Evolutionary conservation across 2,329 filamentous ascomycete genomes (phyloP).

Genomic region (Pestalotiopsis sp.): DNA sequence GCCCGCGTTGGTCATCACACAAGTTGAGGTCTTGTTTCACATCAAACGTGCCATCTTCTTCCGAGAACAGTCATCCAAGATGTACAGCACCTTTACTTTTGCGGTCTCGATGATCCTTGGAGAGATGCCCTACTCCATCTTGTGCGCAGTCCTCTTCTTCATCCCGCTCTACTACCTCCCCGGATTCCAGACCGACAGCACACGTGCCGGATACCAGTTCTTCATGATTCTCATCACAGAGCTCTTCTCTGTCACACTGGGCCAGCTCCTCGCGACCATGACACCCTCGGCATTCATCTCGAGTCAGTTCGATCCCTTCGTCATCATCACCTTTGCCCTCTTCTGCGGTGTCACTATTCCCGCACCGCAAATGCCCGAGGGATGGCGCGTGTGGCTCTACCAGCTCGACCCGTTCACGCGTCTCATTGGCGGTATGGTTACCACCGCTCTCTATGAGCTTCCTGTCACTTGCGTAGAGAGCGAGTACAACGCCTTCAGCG

Average conservation of each 20-base stretch:
- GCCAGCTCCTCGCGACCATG: conserved; percentile 74
- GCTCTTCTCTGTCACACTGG: conserved; percentile 81
- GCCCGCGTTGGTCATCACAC: conserved; percentile 79
- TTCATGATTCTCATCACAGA: conserved; percentile 83
- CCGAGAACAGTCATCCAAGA: conserved; percentile 83
- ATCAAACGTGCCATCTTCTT: conserved; percentile 81
- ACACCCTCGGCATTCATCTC: conserved; percentile 81
- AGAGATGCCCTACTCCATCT: conserved; percentile 80
- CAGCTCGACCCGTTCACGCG: conserved; percentile 83
- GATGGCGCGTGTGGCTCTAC: conserved; percentile 83
- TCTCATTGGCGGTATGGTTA: conserved; percentile 78
- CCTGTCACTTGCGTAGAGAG: conserved; percentile 60
- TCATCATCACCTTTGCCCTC: conserved; percentile 80
- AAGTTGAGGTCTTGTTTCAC: conserved; percentile 85
- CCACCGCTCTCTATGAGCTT: conserved; percentile 72
- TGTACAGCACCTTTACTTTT: conserved; percentile 82
- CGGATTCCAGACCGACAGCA: conserved; percentile 65
- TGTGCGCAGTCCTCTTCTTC: conserved; percentile 83
- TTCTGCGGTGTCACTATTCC: conserved; percentile 90
- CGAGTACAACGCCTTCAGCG: conserved; percentile 71
- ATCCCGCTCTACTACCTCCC: conserved; percentile 85
- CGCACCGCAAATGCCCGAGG: conserved; percentile 73
- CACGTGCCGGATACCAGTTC: conserved; percentile 83
- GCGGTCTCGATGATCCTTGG: conserved; percentile 77
- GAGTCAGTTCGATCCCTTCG: conserved; percentile 78